Evolutionary conservation across 177 flowering plant species (phyloP), one percentile per base, ranked within the genome.

Genomic region (Vitis hybrid): DNA sequence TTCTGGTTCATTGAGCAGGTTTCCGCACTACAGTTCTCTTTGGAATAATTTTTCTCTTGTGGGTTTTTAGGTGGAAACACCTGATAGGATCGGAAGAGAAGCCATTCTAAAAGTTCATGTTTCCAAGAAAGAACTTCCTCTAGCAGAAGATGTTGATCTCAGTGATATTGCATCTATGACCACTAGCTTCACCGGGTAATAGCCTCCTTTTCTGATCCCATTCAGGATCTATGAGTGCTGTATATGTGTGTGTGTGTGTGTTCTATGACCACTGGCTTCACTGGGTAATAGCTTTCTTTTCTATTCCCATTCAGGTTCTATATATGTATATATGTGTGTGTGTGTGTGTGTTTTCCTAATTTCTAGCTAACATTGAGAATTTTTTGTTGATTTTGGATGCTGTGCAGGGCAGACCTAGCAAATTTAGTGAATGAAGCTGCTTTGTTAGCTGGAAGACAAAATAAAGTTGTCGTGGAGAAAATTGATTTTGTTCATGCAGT

Each of bases 371-470:
- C 20, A 49, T 16, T 62, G 67, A 60, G 53, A 60, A 50, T 80
- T 72, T 81, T 68, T 29, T 74, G 62, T 59, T 68, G 60, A 19
- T 68, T 72, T 78, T 74, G 72, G 68, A 67, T 51, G 22, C 69
- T 67, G 64, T 81, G 72, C 94, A 95, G 99, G 91, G 99, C 99
- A 75, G 99, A 95, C 79, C 97, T 95, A 74, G 98, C 97, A 74
- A 95, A 95, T 78, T 82, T 95, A 80, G 99, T 93, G 18, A 95
- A 95, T 80, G 99, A 95, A 84, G 99, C 99, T 75, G 99, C 99
- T 74, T 72, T 95, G 75, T 84, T 95, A 80, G 99, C 99, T 69
- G 99, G 99, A 64, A 86, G 99, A 78, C 78, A 80, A 55, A 87
- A 72, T 76, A 95, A 95, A 86, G 55, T 76, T 50, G 81, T 90